A percentile compares a stretch with the other conserved stretches of the same genome.
Conservation (phyloP, 129 eudicot genomes). For the Flaveria robusta region DNA sequence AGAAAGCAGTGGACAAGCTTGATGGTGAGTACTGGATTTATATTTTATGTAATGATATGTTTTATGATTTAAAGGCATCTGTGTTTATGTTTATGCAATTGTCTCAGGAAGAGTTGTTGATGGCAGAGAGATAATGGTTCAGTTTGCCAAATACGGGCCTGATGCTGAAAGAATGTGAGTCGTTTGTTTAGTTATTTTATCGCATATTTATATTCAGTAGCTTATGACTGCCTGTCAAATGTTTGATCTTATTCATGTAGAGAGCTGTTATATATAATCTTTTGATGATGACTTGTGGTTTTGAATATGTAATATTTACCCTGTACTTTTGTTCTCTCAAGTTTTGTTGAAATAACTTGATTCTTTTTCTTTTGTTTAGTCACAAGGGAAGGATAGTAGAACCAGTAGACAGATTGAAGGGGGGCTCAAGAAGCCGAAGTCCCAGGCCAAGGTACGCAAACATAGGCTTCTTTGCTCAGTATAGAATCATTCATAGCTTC, state of each 20-base stretch:
- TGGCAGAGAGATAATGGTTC: conserved; percentile 97
- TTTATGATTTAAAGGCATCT: not conserved
- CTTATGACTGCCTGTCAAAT: not conserved
- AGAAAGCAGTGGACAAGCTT: conserved; percentile 92
- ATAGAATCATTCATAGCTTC: not conserved
- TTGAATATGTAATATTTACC: not conserved
- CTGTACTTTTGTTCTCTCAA: not conserved
- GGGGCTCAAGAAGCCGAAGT: conserved; percentile 88
- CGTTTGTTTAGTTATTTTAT: not conserved
- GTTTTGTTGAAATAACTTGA: not conserved
- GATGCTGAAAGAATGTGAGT: conserved; percentile 93
- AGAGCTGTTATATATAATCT: not conserved
- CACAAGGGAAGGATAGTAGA: conserved; percentile 75
- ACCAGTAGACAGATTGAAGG: conserved; percentile 49
- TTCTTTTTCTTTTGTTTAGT: conserved; percentile 36
- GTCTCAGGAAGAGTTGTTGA: conserved; percentile 78
- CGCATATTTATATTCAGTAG: not conserved
- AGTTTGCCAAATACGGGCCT: conserved; percentile 92
- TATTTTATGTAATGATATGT: too few relatives aligned
- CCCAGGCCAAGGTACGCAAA: conserved; percentile 76
- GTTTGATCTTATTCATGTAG: not conserved
- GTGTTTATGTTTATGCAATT: not conserved
- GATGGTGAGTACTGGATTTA: conserved; percentile 50
- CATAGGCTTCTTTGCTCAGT: not conserved
- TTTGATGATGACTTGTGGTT: not conserved